Percentiles rank a stretch among this genome's conserved stretches.
These are phyloP conservation scores for Acanthamoeba healyi DNA, from an alignment of 208 protist genomes.

Conservation along the genomic window DNA sequence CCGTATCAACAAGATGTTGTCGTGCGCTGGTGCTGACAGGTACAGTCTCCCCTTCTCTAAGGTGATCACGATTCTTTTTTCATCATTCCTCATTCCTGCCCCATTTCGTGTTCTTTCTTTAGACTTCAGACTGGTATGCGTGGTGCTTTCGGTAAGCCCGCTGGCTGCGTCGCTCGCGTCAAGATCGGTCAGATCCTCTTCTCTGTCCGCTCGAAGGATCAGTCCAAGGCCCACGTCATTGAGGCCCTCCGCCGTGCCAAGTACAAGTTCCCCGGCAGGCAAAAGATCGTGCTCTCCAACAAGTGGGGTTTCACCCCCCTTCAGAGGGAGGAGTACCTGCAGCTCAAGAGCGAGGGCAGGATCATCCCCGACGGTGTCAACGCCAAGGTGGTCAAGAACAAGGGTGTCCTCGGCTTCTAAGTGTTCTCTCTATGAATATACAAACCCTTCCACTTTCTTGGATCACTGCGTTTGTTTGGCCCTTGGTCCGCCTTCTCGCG, in stretches of 20 bases:
- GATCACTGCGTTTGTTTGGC: neutral
- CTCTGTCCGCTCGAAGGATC: slow-evolving; percentile 96
- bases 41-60: neutral
- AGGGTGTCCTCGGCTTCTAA: slow-evolving; percentile 87
- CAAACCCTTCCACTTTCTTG: neutral
- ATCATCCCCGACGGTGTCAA: slow-evolving; percentile 91
- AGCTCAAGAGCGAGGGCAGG: slow-evolving; percentile 82
- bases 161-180: slow-evolving; percentile 97
- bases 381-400: slow-evolving; percentile 86
- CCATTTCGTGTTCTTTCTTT: slow-evolving; percentile 6
- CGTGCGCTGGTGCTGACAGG: slow-evolving; percentile 99
- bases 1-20: slow-evolving; percentile 99
- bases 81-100: neutral
- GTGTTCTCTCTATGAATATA: slow-evolving; percentile 23
- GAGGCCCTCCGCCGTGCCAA: slow-evolving; percentile 95
- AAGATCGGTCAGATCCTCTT: slow-evolving; percentile 98
- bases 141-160: slow-evolving; percentile 98
- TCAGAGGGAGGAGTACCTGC: slow-evolving; percentile 88
- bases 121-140: slow-evolving; percentile 99
- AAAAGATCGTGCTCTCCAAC: slow-evolving; percentile 93
- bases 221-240: slow-evolving; percentile 82
- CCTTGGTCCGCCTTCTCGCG: neutral
- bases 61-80: slow-evolving; percentile 1
- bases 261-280: slow-evolving; percentile 96
- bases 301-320: slow-evolving; percentile 96